Conservation (phyloP, 306 rosid genomes). For the Gastrolobium villosum region DNA sequence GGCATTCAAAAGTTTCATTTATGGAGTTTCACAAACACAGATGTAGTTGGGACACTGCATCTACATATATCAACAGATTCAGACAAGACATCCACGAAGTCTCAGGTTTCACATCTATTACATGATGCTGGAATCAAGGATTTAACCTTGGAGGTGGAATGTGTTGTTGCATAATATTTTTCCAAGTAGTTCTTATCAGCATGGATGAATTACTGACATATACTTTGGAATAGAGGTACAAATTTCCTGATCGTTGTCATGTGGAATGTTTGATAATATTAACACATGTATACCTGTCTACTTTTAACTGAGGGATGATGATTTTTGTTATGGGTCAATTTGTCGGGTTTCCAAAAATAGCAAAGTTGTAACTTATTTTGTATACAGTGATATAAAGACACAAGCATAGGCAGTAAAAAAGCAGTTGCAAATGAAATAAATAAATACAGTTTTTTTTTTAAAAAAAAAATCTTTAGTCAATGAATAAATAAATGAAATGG, state of each 20-base stretch:
- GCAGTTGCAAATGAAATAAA: not conserved
- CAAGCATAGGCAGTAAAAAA: constrained; percentile 14
- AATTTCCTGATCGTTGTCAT: constrained; percentile 21
- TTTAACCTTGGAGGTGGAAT: constrained; percentile 88
- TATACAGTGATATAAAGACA: constrained; percentile 32
- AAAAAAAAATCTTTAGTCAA: too few relatives aligned
- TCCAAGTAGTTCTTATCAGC: constrained; percentile 31
- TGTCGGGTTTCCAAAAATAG: constrained; percentile 32
- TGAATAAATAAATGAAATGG: too few relatives aligned
- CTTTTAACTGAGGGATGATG: constrained; percentile 36
- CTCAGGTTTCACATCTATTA: constrained; percentile 69
- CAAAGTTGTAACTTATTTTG: constrained; percentile 16
- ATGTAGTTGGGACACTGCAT: constrained; percentile 84
- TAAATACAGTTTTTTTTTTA: too few relatives aligned
- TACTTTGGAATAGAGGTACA: constrained; percentile 14
- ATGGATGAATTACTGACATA: constrained; percentile 26
- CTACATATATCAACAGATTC: constrained; percentile 75
- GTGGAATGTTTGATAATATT: constrained; percentile 25
- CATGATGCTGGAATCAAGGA: constrained; percentile 83
- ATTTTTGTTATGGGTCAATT: constrained; percentile 35
- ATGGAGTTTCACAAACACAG: constrained; percentile 91
- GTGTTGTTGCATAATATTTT: constrained; percentile 51
- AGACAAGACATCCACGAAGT: constrained; percentile 65
- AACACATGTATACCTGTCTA: constrained; percentile 1
- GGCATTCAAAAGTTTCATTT: constrained; percentile 73